Evolutionary conservation across 78 protist genomes (phyloP).

Genomic region (Dictyostelium brefeldianum): DNA sequence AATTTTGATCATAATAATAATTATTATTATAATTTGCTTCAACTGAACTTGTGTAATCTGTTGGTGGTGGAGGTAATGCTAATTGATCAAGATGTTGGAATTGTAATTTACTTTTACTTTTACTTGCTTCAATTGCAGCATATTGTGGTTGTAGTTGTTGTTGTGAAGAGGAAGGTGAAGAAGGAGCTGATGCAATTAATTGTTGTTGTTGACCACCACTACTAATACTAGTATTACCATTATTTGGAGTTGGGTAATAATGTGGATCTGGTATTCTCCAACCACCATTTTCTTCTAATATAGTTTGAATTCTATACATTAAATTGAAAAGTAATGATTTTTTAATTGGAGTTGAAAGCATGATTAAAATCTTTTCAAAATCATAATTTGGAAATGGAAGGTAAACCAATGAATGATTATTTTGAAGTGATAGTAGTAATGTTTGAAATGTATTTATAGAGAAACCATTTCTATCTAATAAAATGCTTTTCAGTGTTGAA

Average conservation of each 20-base stretch:
- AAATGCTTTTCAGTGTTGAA: not conserved
- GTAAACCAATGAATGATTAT: slow-evolving; percentile 12
- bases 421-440: slow-evolving; percentile 23
- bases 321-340: not conserved
- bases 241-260: slow-evolving; percentile 7
- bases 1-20: not conserved
- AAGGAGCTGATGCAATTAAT: not conserved
- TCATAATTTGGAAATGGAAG: slow-evolving; percentile 32
- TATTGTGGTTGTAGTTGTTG: not conserved
- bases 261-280: slow-evolving; percentile 9
- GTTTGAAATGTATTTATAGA: slow-evolving; percentile 35
- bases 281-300: slow-evolving; percentile 31
- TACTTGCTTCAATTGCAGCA: not conserved
- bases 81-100: not conserved
- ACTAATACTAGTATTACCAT: not conserved
- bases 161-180: not conserved
- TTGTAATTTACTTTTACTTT: not conserved
- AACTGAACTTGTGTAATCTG: not conserved
- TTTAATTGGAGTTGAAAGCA: not conserved
- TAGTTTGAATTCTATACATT: slow-evolving; percentile 15
- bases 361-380: slow-evolving; percentile 9
- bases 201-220: not conserved
- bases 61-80: slow-evolving; percentile 7
- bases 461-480: slow-evolving; percentile 35
- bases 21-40: not conserved